Conservation (phyloP, 345 rosid genomes). For the Populus ilicifolia region DNA sequence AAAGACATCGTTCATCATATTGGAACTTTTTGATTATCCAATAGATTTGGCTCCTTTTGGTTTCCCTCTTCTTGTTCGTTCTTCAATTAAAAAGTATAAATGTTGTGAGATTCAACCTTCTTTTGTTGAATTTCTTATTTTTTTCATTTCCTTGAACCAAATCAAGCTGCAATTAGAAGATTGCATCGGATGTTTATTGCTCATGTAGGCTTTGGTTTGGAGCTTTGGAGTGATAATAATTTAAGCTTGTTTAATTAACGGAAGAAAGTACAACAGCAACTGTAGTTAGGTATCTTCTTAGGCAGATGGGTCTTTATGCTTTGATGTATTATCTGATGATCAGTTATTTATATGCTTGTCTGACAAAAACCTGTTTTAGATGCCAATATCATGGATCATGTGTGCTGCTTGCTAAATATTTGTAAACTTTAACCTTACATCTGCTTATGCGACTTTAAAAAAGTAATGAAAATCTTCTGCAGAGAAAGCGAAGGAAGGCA, state of each 20-base stretch:
- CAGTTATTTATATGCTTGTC: neutral
- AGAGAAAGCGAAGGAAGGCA: slow-evolving; percentile 89
- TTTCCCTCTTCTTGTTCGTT: neutral
- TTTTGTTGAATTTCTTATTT: neutral
- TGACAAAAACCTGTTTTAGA: neutral
- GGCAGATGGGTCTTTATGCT: neutral
- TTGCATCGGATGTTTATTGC: neutral
- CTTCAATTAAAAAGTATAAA: neutral
- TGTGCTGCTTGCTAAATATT: neutral
- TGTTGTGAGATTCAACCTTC: neutral
- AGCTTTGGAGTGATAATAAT: neutral
- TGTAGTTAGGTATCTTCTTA: neutral
- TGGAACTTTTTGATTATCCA: neutral
- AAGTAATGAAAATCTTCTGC: slow-evolving; percentile 24
- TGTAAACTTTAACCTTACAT: neutral
- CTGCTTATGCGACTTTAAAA: neutral
- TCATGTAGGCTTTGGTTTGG: neutral
- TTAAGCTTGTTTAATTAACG: neutral
- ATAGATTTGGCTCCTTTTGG: neutral
- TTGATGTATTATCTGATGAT: neutral
- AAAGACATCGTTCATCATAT: neutral
- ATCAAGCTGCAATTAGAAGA: neutral
- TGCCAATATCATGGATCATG: neutral
- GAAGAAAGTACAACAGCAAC: neutral
- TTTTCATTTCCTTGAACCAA: neutral